Base-by-base conservation (phyloP, 176 grass and related monocot genomes). In the Panicum miliaceum region DNA sequence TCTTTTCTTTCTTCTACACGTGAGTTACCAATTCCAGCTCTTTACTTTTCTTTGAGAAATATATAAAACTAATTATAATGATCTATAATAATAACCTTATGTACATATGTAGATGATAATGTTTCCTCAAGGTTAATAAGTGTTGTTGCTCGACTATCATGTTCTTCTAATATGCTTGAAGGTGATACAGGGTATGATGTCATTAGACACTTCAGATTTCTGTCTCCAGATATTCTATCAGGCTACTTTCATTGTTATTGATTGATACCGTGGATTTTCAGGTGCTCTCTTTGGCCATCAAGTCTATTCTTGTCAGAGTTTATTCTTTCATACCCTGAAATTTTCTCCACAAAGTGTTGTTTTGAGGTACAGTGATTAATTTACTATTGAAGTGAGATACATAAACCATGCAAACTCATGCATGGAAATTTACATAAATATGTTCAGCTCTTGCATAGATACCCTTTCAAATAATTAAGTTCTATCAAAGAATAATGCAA, bases 131-230 rank as follows among this genome's bases (percentile, higher is more conserved):
- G 73, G 61, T 77, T 36, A 23, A 50, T 92, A 79, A 84, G 85
- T 41, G 54, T 95, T 42, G 80, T 84, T 60, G 87, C 91, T 81
- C 81, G 62, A 35, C 77, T 98, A 46, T 83, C 64, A 85, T 98
- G 93, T 84, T 98, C 96, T 85, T 86, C 77, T 69, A 98, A 95
- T 73, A 90, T 98, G 89, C 96, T 95, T 70, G 93, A 98, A 93
- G 96, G 96, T 79, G 96, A 98, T 91, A 98, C 93, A 46, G 96
- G 96, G 96, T 98, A 98, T 16, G 84, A 32, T 59, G 14, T 7
- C 71, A 80, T 75, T 83, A 29, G 45, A 78, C 26, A 7, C 51
- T 71, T 41, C 36, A 40, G 9, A 12, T 8, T 41, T 13, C 1
- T 20, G 15, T 81, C 18, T 67, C 32, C 66, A 35, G 11, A 59